Evolutionary conservation across 306 rosid species (phyloP).

Genomic region (Cucurbita pepo): DNA sequence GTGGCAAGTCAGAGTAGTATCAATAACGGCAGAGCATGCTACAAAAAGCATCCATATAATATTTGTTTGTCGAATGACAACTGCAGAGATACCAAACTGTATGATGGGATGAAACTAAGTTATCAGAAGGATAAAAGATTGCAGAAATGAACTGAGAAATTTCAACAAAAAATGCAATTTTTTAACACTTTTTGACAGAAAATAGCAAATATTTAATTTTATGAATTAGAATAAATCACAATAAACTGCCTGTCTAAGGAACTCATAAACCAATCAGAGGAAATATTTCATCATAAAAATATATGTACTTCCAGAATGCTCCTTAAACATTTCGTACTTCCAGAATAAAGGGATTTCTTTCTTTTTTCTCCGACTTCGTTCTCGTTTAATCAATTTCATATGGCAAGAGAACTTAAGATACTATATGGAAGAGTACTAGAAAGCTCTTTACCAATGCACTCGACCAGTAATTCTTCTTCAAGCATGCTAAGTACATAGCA

Average conservation of each 20-base stretch:
- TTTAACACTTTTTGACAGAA: background rate
- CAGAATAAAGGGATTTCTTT: background rate
- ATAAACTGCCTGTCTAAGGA: background rate
- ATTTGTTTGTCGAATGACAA: conserved; percentile 79
- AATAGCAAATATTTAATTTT: background rate
- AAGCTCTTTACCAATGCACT: conserved; percentile 64
- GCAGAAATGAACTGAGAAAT: background rate
- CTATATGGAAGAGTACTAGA: background rate
- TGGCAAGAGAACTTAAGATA: background rate
- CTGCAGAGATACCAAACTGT: conserved; percentile 65
- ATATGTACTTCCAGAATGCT: background rate
- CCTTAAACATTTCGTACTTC: background rate
- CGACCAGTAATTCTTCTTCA: conserved; percentile 67
- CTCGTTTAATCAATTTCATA: background rate
- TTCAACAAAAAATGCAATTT: background rate
- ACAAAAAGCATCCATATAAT: conserved; percentile 77
- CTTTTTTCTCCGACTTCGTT: background rate
- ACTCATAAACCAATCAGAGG: background rate
- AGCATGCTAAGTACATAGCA: conserved; percentile 62
- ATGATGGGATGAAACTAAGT: conserved; percentile 12
- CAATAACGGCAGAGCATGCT: conserved; percentile 53
- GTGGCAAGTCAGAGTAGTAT: conserved; percentile 23
- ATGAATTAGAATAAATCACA: background rate
- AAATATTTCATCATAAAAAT: background rate
- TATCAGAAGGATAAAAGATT: background rate